Evolutionary conservation across 768 basidiomycete species (phyloP).

Genomic region (Pilatotrama ljubarskyi): DNA sequence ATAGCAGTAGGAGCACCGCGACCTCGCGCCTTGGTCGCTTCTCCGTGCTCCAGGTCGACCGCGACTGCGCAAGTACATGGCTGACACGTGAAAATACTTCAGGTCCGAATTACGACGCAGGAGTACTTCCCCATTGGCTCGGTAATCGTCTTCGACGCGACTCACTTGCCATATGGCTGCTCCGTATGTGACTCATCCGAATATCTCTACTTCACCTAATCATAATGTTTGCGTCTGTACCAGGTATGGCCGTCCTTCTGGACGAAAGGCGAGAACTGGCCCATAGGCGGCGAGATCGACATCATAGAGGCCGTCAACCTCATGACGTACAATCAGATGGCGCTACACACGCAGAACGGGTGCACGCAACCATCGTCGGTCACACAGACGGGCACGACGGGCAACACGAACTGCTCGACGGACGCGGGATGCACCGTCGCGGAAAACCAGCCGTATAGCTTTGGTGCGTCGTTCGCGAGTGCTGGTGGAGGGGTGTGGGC

Average conservation of each 20-base stretch:
- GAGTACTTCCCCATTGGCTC: constrained; percentile 44
- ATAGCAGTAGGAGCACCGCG: no score
- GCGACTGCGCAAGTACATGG: no score
- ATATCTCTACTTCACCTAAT: no score
- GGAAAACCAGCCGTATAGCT: constrained; percentile 40
- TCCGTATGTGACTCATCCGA: constrained; percentile 38
- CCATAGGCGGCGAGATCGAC: constrained; percentile 41
- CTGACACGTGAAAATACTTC: not conserved
- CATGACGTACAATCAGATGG: constrained; percentile 53
- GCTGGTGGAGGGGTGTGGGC: constrained; percentile 67
- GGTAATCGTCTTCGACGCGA: constrained; percentile 45
- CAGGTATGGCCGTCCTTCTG: constrained; percentile 33
- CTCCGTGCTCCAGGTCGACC: no score
- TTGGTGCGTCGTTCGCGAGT: constrained; percentile 40
- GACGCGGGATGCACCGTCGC: constrained; percentile 26
- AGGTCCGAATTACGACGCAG: constrained; percentile 47
- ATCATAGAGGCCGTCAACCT: constrained; percentile 56
- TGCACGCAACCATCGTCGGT: constrained; percentile 35
- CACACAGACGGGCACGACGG: constrained; percentile 34
- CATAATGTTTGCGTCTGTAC: no score
- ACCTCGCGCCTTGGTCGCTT: no score
- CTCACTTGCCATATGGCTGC: constrained; percentile 58
- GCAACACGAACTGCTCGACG: constrained; percentile 33
- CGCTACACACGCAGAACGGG: constrained; percentile 48
- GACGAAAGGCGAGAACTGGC: constrained; percentile 39